A percentile compares a stretch with the other conserved stretches of the same genome.
phyloP scores from a whole-genome alignment of 2,329 filamentous ascomycete genomes.

The Stagonosporopsis tanaceti region DNA sequence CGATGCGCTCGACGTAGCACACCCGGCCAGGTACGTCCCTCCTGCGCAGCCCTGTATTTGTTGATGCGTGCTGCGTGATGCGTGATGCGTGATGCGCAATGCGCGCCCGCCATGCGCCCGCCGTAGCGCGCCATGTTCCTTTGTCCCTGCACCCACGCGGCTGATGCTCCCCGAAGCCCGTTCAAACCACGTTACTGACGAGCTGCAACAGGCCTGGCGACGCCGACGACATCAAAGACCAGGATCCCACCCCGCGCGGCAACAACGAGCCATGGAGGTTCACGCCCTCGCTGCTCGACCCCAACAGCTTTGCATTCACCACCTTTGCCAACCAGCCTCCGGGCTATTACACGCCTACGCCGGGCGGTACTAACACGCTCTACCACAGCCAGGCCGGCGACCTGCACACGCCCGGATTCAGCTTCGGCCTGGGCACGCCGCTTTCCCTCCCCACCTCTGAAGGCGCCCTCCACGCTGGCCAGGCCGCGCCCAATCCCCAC shows the following conservation, averaged over 20 bases:
- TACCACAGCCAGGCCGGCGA: constrained; percentile 87
- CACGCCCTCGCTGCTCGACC: constrained; percentile 87
- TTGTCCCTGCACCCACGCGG: constrained; percentile 10
- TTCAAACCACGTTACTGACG: constrained; percentile 17
- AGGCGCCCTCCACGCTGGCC: constrained; percentile 67
- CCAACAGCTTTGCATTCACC: constrained; percentile 81
- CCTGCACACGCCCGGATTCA: constrained; percentile 81
- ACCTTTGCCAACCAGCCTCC: constrained; percentile 80
- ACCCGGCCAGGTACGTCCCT: constrained; percentile 54
- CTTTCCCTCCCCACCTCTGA: constrained; percentile 80
- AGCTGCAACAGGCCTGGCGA: constrained; percentile 53
- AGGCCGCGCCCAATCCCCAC: constrained; percentile 57
- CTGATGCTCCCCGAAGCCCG: too few relatives aligned
- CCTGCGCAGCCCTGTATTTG: constrained; percentile 3
- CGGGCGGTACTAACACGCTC: constrained; percentile 78
- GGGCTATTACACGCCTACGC: constrained; percentile 88
- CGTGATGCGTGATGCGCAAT: neutral
- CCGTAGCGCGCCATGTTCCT: constrained; percentile 6
- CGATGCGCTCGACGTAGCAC: constrained; percentile 57
- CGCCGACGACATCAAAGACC: constrained; percentile 69
- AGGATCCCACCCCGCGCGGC: constrained; percentile 82
- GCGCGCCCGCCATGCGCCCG: constrained; percentile 13
- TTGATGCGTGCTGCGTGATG: constrained; percentile 1
- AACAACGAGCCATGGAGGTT: constrained; percentile 85
- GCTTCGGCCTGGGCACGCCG: constrained; percentile 79